These are phyloP conservation scores for Geotrichum cucujoidarum DNA, from an alignment of 1,139 yeast genomes.

Conservation along the genomic window DNA sequence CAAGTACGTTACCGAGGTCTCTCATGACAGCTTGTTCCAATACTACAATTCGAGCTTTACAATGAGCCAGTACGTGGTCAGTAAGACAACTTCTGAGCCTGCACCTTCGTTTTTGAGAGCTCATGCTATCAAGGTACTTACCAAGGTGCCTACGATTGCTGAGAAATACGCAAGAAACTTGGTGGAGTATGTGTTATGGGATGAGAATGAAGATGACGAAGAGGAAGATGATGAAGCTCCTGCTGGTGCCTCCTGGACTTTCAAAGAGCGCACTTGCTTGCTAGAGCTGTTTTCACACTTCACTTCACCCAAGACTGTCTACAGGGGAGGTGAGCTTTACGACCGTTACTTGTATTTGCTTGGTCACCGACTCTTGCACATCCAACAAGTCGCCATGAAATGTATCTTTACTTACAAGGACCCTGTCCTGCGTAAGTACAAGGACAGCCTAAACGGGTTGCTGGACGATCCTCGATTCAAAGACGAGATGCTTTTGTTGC, in stretches of 20 bases:
- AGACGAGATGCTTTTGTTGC: slow-evolving; percentile 71
- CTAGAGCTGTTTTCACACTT: slow-evolving; percentile 62
- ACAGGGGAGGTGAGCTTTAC: slow-evolving; percentile 50
- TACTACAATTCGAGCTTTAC: slow-evolving; percentile 13
- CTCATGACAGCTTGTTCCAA: slow-evolving; percentile 7
- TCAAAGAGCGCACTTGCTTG: slow-evolving; percentile 56
- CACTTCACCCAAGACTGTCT: slow-evolving; percentile 54
- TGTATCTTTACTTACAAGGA: slow-evolving; percentile 66
- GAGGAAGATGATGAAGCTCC: slow-evolving; percentile 26
- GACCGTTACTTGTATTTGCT: slow-evolving; percentile 52
- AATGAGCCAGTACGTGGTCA: slow-evolving; percentile 5
- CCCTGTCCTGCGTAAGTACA: slow-evolving; percentile 57
- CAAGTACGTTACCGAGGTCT: slow-evolving; percentile 2
- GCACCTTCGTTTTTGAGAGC: slow-evolving; percentile 42
- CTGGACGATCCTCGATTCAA: slow-evolving; percentile 79
- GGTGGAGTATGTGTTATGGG: slow-evolving; percentile 44
- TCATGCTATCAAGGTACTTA: slow-evolving; percentile 49
- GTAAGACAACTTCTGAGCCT: slow-evolving; percentile 6
- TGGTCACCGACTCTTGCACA: slow-evolving; percentile 55
- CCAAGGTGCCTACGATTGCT: slow-evolving; percentile 57
- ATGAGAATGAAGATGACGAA: slow-evolving; percentile 34
- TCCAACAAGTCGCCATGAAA: slow-evolving; percentile 69
- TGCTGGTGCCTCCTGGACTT: slow-evolving; percentile 44
- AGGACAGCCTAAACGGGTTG: slow-evolving; percentile 66
- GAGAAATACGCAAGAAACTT: slow-evolving; percentile 55